Evolutionary conservation across 176 grass and related monocot genomes (phyloP).

Genomic region (Carex myosuroides): DNA sequence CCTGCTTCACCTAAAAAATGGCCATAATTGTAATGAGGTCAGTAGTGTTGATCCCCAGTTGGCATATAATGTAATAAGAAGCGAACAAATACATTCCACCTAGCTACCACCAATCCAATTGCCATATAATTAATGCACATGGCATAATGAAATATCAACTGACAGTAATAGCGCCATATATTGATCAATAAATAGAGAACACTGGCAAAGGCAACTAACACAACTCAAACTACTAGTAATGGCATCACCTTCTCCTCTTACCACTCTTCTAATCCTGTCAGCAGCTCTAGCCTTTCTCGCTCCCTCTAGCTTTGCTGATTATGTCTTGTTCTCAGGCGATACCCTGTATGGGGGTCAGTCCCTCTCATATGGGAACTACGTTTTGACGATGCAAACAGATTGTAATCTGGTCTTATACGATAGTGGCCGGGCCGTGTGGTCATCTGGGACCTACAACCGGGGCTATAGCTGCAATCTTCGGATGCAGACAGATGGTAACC

Average conservation of each 20-base stretch:
- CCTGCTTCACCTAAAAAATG: background rate
- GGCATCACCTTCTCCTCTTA: constrained; percentile 7
- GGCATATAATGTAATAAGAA: background rate
- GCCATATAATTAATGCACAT: background rate
- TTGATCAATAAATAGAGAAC: background rate
- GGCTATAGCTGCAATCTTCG: background rate
- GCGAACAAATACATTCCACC: background rate
- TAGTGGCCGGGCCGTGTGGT: background rate
- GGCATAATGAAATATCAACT: background rate
- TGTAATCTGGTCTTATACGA: constrained; percentile 36
- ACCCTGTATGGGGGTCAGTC: constrained; percentile 18
- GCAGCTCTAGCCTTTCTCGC: background rate
- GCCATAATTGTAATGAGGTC: background rate
- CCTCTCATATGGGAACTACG: constrained; percentile 6
- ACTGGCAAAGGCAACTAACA: background rate
- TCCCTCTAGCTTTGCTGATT: background rate
- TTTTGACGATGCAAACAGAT: constrained; percentile 8
- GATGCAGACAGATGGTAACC: too few species aligned
- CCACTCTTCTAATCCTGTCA: background rate
- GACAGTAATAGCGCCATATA: background rate
- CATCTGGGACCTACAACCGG: background rate
- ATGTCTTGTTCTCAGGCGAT: background rate
- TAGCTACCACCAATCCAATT: background rate
- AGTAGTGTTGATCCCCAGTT: too few species aligned
- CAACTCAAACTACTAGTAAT: background rate